Evolutionary conservation across 805 yeast species (phyloP), one percentile per base, ranked within the genome.

Genomic region (Naumovozyma dairenensis): DNA sequence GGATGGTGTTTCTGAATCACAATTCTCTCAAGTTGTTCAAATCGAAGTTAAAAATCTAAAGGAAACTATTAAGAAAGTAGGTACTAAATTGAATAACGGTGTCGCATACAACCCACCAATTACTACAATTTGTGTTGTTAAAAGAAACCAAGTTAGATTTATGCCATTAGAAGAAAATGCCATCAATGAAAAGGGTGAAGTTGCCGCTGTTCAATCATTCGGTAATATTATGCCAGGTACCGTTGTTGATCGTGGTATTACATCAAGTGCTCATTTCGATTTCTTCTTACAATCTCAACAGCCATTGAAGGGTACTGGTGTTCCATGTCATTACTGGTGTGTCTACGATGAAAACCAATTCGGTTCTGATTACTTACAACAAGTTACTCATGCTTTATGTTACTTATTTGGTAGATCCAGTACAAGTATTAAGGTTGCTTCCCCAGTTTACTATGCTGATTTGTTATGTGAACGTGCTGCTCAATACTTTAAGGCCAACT

Each of bases 211-310:
- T 25, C 48, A 45, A 39, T 42, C 47, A 2, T 37, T 46, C 42
- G 46, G 41, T n/a, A 45, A 44, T 22, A 49, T 45, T 15, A 42
- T 47, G 45, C 49, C 50, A 24, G 50, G 52, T 35, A 44, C 49
- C 10, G 45, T 48, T 25, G 48, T 44, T 16, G 52, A 46, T 30
- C 39, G 48, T 32, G 50, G 45, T 36, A 40, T 48, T 15, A 46
- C 49, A 8, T 47, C 52, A 2, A 30, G 42, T 3, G 52, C 49
- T 15, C 51, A 44, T 27, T 46, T 48, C 26, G 51, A 48, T 37
- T 46, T 46, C 42, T 48, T 44, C 40, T 31, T 43, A 28, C 47
- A 46, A 37, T 46, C 51, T 3, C 48, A 44, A 29, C 45, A 44
- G 33, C 38, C 45, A 7, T 27, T 48, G 22, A 42, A 43, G 20